Base-by-base conservation (phyloP, 345 rosid species). In the Pseudoturritis turrita region DNA sequence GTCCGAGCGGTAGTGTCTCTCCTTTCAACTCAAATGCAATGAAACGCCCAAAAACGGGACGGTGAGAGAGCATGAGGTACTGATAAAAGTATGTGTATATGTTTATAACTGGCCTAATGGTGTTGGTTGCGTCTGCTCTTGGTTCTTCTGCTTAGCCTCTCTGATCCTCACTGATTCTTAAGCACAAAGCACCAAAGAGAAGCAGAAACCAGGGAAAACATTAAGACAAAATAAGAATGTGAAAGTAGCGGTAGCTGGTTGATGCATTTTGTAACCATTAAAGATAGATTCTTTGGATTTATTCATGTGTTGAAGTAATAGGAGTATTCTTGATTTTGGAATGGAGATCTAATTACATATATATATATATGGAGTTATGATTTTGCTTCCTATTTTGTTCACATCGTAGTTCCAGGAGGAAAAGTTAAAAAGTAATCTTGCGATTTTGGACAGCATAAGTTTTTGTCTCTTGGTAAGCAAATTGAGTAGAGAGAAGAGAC, bases 11-110 rank as follows among this genome's bases (percentile, higher is more conserved):
- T 46, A 89, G 96, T 28, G 82, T 91, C 70, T 95, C 98, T 54
- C 99, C 97, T 4, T 95, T 95, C 88, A 95, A 88, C 74, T 84
- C 96, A 31, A 89, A 93, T 54, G 89, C 98, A 58, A 89, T 93
- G 91, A 95, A 95, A 81, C 97, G 99, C 36, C 96, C 96, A 1
- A 95, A 95, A 80, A 91, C 96, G 1, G 96, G 96, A 45, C 86
- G 92, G 74, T 94, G 73, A 45, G 26, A 78, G 68, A 75, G 58
- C 50, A 50, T 1, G 37, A 22, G 65, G 46, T 39, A 60, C 10
- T 31, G 31, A 28, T 71, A 47, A 22, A 56, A 44, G 59, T 21
- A 64, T 71, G 68, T 46, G 50, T 25, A 18, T 74, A 37, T 70
- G 67, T 70, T 75, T 62, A 40, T 76, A 61, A 59, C 52, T 47